Percentiles rank a stretch among this genome's conserved stretches.
Evolutionary conservation across 768 basidiomycete species (phyloP).

Genomic region (Suillus paluster): DNA sequence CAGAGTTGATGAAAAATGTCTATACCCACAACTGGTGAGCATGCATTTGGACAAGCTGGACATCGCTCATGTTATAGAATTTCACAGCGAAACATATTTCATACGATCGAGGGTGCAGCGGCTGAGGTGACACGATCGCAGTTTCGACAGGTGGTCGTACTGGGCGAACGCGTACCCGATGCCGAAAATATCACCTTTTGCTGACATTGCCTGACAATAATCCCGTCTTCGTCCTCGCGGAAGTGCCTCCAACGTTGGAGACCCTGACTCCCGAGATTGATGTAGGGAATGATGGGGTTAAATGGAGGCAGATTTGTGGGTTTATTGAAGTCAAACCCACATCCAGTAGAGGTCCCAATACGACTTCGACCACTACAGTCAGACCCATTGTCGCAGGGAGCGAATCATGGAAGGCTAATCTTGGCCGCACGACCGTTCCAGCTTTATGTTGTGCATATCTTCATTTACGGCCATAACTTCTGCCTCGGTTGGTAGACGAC

Average conservation of each 20-base stretch:
- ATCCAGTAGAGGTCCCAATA: neutral
- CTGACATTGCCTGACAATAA: too few relatives aligned
- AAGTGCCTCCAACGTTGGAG: neutral
- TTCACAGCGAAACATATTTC: neutral
- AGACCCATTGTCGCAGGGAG: neutral
- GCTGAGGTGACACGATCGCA: neutral
- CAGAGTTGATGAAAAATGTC: neutral
- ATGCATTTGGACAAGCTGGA: too few relatives aligned
- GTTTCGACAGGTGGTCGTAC: neutral
- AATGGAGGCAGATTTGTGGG: neutral
- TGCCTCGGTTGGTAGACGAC: conserved; percentile 35
- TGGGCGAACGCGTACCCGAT: neutral
- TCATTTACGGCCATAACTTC: conserved; percentile 35
- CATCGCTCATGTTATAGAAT: neutral
- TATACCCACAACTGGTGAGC: neutral
- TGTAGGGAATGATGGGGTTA: neutral
- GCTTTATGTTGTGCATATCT: conserved; percentile 31
- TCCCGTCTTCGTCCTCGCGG: neutral
- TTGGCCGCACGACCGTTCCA: conserved; percentile 29
- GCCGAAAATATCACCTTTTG: neutral
- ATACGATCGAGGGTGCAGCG: neutral
- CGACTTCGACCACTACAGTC: neutral
- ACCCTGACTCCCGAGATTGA: neutral
- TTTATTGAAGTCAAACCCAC: neutral
- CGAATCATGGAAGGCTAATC: conserved; percentile 32